Evolutionary conservation across 352 stramenopile species (phyloP).

Genomic region (Ophiocytium majus): DNA sequence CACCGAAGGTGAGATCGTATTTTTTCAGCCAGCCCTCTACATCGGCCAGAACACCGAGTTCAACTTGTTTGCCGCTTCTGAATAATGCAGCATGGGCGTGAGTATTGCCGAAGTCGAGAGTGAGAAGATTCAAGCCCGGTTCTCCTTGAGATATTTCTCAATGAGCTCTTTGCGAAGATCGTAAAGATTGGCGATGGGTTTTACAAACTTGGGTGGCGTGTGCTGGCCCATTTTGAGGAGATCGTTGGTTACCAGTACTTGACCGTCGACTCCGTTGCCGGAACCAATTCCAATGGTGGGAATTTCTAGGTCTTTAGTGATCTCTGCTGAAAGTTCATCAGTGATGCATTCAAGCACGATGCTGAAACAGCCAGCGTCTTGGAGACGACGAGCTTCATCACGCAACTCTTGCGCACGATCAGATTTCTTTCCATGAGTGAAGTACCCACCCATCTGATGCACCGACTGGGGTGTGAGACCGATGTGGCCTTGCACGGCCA

Average conservation of each 20-base stretch:
- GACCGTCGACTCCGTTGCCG: not conserved
- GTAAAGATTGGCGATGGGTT: slow-evolving; percentile 1
- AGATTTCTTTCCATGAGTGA: slow-evolving; percentile 2
- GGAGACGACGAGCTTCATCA: not conserved
- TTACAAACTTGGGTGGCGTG: not conserved
- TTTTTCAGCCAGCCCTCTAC: not conserved
- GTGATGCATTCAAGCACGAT: not conserved
- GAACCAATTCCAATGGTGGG: slow-evolving; percentile 2
- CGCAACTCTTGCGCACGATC: not conserved
- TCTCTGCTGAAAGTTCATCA: not conserved
- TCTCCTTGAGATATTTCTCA: slow-evolving; percentile 4
- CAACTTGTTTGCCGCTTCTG: no score
- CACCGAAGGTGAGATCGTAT: not conserved
- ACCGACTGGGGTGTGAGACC: not conserved
- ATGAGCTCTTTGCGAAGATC: not conserved
- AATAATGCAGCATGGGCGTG: not conserved
- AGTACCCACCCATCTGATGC: slow-evolving; percentile 6
- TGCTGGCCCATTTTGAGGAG: slow-evolving; percentile 5
- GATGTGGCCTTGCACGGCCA: not conserved
- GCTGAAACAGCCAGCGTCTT: not conserved
- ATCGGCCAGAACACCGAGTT: not conserved
- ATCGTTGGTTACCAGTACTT: not conserved
- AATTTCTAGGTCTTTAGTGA: not conserved
- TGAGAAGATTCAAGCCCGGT: not conserved
- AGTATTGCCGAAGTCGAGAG: slow-evolving; percentile 5